phyloP scores from a whole-genome alignment of 345 rosid genomes.

The Pistacia atlantica region DNA sequence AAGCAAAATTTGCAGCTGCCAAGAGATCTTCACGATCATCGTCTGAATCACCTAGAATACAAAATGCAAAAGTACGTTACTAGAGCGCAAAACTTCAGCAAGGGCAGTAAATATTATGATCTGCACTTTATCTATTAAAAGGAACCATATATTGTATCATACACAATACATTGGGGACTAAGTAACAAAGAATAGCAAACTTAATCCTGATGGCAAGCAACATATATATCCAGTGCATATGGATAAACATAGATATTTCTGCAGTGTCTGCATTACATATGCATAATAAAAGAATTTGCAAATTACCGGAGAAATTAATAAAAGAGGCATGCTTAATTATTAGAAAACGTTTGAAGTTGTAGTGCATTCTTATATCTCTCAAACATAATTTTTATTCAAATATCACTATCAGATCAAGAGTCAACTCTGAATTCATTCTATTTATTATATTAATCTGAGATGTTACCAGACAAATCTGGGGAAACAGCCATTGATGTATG shows the following conservation, averaged over 20 bases:
- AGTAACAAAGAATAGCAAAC: background rate
- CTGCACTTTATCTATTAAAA: background rate
- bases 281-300: background rate
- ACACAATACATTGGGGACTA: background rate
- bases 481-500: constrained; percentile 34
- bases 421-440: background rate
- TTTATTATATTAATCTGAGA: constrained; percentile 1
- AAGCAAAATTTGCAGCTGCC: constrained; percentile 51
- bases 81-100: constrained; percentile 15
- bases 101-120: background rate
- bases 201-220: background rate
- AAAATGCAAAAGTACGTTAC: constrained; percentile 9
- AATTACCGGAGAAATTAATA: background rate
- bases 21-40: constrained; percentile 59
- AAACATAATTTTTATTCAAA: background rate
- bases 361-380: background rate
- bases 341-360: background rate
- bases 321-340: background rate
- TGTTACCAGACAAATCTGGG: constrained; percentile 46
- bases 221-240: background rate
- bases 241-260: background rate
- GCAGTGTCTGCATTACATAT: background rate
- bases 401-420: background rate
- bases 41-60: constrained; percentile 47
- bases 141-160: background rate